Conservation (phyloP, 352 stramenopile genomes). For the Pythium pyrilobum region DNA sequence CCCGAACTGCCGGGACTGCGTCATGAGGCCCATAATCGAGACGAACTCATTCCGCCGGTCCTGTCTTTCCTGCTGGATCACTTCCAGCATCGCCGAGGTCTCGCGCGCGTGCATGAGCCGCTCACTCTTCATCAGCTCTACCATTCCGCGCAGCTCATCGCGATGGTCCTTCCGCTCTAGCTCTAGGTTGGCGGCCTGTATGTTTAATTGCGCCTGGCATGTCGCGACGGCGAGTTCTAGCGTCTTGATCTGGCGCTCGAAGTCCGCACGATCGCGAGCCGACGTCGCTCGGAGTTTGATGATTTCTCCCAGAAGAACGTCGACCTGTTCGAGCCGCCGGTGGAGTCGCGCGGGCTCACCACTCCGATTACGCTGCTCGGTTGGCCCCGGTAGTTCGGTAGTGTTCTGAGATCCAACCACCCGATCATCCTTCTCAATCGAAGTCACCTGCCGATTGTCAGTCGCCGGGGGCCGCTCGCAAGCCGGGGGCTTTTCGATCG, state of each 20-base stretch:
- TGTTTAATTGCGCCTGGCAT: neutral
- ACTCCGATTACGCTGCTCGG: too few species aligned
- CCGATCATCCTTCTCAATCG: too few species aligned
- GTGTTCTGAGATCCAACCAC: too few species aligned
- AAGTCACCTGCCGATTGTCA: too few species aligned
- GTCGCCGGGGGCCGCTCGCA: too few species aligned
- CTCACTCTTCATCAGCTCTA: slow-evolving; percentile 14
- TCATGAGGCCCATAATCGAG: slow-evolving; percentile 12
- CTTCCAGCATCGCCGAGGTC: neutral
- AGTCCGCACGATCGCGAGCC: neutral
- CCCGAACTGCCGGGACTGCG: neutral
- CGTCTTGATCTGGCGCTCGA: neutral
- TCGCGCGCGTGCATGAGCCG: slow-evolving; percentile 1
- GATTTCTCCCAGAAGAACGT: slow-evolving; percentile 6
- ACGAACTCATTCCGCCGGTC: slow-evolving; percentile 10
- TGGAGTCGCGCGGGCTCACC: too few species aligned
- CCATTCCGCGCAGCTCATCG: slow-evolving; percentile 1
- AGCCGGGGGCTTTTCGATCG: too few species aligned
- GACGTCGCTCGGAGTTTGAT: neutral
- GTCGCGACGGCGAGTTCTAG: neutral
- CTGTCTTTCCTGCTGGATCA: slow-evolving; percentile 2
- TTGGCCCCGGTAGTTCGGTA: too few species aligned
- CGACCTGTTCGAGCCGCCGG: slow-evolving; percentile 2
- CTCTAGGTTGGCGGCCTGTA: neutral
- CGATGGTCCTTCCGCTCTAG: slow-evolving; percentile 5